Evolutionary conservation across 2,329 filamentous ascomycete species (phyloP).

Genomic region (Podosphaera xanthii): DNA sequence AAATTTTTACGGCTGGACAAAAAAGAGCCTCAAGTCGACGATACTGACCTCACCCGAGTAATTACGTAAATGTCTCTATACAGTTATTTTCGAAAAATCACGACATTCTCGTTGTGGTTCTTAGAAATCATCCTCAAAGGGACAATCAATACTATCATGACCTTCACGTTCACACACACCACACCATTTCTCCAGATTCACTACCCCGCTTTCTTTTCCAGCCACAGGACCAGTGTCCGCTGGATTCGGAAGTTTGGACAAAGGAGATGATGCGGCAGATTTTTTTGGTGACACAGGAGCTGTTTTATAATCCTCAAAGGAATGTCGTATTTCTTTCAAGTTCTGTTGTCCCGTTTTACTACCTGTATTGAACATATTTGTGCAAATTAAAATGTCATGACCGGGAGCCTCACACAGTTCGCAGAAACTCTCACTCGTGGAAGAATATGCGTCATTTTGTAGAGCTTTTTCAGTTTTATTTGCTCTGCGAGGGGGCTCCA

Average conservation of each 20-base stretch:
- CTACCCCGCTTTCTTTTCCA: conserved; percentile 53
- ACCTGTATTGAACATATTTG: conserved; percentile 46
- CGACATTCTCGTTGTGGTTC: too few species aligned
- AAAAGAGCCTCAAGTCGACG: not conserved
- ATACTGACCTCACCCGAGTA: too few species aligned
- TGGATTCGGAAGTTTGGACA: conserved; percentile 32
- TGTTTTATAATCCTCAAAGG: conserved; percentile 25
- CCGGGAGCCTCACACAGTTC: conserved; percentile 86
- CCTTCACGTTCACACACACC: conserved; percentile 89
- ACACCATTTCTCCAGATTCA: conserved; percentile 85
- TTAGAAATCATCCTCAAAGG: conserved; percentile 62
- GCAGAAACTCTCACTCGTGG: conserved; percentile 46
- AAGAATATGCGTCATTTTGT: conserved; percentile 47
- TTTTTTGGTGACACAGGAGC: conserved; percentile 30
- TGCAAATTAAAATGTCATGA: conserved; percentile 86
- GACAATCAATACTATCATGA: conserved; percentile 87
- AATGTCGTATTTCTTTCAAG: conserved; percentile 18
- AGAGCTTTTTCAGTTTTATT: conserved; percentile 43
- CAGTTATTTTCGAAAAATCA: too few species aligned
- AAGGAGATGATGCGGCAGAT: conserved; percentile 19
- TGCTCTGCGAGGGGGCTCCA: conserved; percentile 24
- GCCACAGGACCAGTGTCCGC: conserved; percentile 47
- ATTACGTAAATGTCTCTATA: too few species aligned
- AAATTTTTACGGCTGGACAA: too few species aligned
- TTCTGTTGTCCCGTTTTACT: conserved; percentile 5